Conservation (phyloP, 176 grass and related monocot genomes). For the Thinopyrum elongatum region DNA sequence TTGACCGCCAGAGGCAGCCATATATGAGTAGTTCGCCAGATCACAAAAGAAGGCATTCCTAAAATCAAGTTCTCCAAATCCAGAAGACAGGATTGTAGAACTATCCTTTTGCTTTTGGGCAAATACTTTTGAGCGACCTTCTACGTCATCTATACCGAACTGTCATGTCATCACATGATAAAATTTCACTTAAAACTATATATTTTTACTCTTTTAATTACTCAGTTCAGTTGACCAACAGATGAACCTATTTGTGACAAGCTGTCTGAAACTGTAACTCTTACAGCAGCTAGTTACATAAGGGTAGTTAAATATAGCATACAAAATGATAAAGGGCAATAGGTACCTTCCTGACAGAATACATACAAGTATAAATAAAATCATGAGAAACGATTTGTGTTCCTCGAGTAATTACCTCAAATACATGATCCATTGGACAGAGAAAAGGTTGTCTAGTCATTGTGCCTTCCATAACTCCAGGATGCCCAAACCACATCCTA, state of each 20-base stretch:
- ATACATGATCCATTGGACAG: constrained; percentile 98
- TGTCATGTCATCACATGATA: neutral
- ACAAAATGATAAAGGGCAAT: neutral
- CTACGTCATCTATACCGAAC: neutral
- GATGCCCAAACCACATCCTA: constrained; percentile 96
- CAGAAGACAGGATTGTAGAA: neutral
- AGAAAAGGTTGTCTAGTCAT: constrained; percentile 94
- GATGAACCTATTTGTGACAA: neutral
- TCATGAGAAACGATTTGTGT: neutral
- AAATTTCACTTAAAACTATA: neutral
- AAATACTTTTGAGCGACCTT: neutral
- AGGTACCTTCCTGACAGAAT: neutral
- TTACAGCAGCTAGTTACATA: neutral
- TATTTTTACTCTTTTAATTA: constrained; percentile 7
- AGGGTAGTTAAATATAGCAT: constrained; percentile 15
- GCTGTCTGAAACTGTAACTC: neutral
- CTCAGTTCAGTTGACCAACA: neutral
- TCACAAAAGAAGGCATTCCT: neutral
- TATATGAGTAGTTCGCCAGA: neutral
- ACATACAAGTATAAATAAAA: neutral
- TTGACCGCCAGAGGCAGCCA: neutral
- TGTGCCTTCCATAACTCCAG: constrained; percentile 89
- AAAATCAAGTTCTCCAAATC: neutral
- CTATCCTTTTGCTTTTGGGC: neutral
- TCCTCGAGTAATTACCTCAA: constrained; percentile 64